Evolutionary conservation across 371 early-diverging fungal genomes (phyloP).

Genomic region (Conidiobolus incongruus): DNA sequence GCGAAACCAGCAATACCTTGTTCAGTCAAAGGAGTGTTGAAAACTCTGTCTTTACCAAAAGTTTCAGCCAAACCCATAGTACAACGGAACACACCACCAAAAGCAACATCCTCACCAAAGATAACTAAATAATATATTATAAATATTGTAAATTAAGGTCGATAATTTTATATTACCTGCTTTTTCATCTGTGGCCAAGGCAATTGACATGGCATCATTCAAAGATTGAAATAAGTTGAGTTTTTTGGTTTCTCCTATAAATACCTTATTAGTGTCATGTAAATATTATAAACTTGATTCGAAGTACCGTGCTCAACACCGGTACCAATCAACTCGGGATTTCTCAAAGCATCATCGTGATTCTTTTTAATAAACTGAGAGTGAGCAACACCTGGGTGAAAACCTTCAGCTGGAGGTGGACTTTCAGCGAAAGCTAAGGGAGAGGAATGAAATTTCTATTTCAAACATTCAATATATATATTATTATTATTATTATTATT

Average conservation of each 20-base stretch:
- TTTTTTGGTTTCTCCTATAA: constrained; percentile 48
- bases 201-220: constrained; percentile 81
- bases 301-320: constrained; percentile 6
- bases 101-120: constrained; percentile 96
- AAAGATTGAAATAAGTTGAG: constrained; percentile 89
- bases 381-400: constrained; percentile 49
- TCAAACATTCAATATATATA: too few relatives aligned
- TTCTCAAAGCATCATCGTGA: constrained; percentile 43
- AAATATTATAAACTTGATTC: background rate
- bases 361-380: constrained; percentile 45
- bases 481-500: too few relatives aligned
- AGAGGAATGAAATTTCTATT: too few relatives aligned
- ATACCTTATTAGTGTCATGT: too few relatives aligned
- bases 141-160: background rate
- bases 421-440: too few relatives aligned
- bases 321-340: constrained; percentile 45
- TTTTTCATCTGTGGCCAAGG: constrained; percentile 75
- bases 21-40: constrained; percentile 92
- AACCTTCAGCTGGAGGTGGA: constrained; percentile 64
- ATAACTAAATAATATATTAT: constrained; percentile 23
- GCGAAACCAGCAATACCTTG: constrained; percentile 95
- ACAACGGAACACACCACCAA: constrained; percentile 96
- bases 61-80: constrained; percentile 79
- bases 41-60: constrained; percentile 72
- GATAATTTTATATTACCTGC: constrained; percentile 23